These are phyloP conservation scores for Prosopis cineraria DNA, from an alignment of 306 rosid species.

Conservation along the genomic window DNA sequence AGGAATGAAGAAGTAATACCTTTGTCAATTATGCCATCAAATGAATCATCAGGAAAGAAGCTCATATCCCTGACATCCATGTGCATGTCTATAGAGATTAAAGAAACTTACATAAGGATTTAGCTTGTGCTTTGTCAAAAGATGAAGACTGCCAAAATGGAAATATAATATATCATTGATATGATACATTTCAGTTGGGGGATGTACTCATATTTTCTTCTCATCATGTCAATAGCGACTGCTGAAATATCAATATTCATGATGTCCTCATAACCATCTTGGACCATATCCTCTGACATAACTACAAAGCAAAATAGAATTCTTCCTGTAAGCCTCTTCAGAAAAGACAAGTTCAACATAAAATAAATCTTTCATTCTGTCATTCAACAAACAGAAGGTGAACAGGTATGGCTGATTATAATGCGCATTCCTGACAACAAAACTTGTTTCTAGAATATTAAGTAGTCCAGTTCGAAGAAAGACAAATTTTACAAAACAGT, in stretches of 20 bases:
- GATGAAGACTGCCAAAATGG: background rate
- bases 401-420: background rate
- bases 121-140: constrained; percentile 2
- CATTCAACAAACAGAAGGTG: background rate
- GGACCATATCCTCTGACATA: constrained; percentile 95
- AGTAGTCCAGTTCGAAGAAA: background rate
- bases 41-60: constrained; percentile 76
- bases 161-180: constrained; percentile 2
- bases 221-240: constrained; percentile 89
- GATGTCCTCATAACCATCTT: constrained; percentile 85
- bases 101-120: constrained; percentile 28
- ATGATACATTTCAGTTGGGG: constrained; percentile 93
- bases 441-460: background rate
- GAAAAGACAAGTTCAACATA: constrained; percentile 15
- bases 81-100: constrained; percentile 63
- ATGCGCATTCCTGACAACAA: background rate
- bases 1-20: constrained; percentile 40
- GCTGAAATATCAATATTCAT: constrained; percentile 84
- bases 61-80: constrained; percentile 97
- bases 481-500: constrained; percentile 8
- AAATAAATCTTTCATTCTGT: constrained; percentile 9
- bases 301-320: constrained; percentile 52
- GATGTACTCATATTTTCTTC: constrained; percentile 59
- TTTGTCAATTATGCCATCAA: constrained; percentile 83
- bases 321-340: constrained; percentile 28